Conservation (phyloP, 208 protist genomes). For the Leishmania tarentolae region DNA sequence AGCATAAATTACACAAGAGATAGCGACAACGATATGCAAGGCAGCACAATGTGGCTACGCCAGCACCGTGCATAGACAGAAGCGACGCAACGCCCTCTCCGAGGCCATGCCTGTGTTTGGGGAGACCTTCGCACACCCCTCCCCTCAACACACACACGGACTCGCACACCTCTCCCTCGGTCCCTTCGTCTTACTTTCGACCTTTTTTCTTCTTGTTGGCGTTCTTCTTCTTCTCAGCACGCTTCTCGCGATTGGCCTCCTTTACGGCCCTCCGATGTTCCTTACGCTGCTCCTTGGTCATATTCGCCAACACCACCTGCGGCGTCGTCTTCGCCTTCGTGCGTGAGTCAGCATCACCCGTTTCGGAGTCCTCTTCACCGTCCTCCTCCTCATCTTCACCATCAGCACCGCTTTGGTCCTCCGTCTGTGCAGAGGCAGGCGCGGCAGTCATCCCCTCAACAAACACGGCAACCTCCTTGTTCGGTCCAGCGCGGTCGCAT, state of each 20-base stretch:
- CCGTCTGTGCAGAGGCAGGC: conserved; percentile 1
- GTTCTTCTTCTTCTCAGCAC: conserved; percentile 77
- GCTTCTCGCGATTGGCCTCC: conserved; percentile 72
- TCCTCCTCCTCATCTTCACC: conserved; percentile 9
- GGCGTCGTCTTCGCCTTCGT: conserved; percentile 8
- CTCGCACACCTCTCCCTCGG: background rate
- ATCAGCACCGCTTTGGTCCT: conserved; percentile 1
- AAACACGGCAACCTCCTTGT: conserved; percentile 63
- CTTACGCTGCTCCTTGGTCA: conserved; percentile 89
- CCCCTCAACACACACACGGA: no score
- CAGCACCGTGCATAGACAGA: background rate
- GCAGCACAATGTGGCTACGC: conserved; percentile 6
- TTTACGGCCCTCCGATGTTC: conserved; percentile 77
- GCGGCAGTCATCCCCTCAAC: conserved; percentile 69
- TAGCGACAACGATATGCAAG: conserved; percentile 1
- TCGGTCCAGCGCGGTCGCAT: conserved; percentile 58
- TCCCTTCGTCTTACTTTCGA: conserved; percentile 4
- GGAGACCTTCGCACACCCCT: background rate
- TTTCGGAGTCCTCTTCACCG: conserved; percentile 19
- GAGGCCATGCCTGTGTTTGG: background rate
- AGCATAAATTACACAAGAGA: background rate
- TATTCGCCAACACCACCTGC: conserved; percentile 58
- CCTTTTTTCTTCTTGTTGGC: conserved; percentile 49
- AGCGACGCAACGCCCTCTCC: background rate
- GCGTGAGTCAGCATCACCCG: conserved; percentile 11